Base-by-base conservation (phyloP, 2,329 filamentous ascomycete genomes). In the Parasarocladium wereldwijsianum region DNA sequence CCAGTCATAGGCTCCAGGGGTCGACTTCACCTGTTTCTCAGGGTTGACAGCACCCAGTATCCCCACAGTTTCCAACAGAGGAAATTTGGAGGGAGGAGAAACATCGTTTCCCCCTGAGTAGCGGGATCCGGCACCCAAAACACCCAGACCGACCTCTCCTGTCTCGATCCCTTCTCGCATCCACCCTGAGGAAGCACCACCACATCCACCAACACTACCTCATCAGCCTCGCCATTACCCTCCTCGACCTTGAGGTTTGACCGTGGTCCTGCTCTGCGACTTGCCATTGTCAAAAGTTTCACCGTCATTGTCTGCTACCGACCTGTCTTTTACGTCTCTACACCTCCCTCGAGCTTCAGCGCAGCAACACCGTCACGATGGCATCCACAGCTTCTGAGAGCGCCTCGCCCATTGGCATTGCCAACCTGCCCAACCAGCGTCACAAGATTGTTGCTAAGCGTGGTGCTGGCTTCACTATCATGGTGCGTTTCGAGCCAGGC, bases 401-500 rank as follows among this genome's bases (percentile, higher is more conserved):
- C 57, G 68, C 70, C 46, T 73, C 68, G 49, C 70, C 70, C 47
- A 76, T 79, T 69, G 74, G 74, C 58, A 79, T 79, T 62, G 73
- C 74, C 61, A 78, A 79, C 57, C 60, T 77, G 50, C 73, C 73
- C 45, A 78, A 78, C 62, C 74, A 78, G 64, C 66, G 74, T 49
- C 74, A 79, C 62, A 79, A 79, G 63, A 79, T 79, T 52, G 74
- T 79, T 50, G 69, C 67, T 39, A 75, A 79, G 62, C 79, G 92
- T 62, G 90, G 90, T 63, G 92, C 90, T 51, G 82, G 86, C 52
- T 98, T 98, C 64, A 98, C 90, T 42, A 94, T 98, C 52, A 98
- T 98, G 90, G 90, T 94, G 66, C 39, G 66, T 37, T 33, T 26
- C 14, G 5, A 11, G 14, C 5, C 11, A n/a, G n/a, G n/a, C n/a